phyloP scores from a whole-genome alignment of 2,329 filamentous ascomycete species.

The Cordyceps tenuipes region DNA sequence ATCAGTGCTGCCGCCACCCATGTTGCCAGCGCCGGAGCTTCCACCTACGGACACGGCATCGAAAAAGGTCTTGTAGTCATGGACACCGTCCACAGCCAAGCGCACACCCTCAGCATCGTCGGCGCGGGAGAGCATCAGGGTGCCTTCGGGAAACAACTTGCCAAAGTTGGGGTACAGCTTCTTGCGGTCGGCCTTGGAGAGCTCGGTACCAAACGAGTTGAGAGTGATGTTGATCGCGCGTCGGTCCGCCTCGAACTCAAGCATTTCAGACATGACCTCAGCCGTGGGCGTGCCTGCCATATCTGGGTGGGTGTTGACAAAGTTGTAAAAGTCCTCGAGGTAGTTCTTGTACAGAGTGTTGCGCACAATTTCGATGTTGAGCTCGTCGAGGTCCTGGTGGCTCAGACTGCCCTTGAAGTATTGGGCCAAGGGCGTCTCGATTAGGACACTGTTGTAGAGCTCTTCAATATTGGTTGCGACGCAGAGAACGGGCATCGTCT shows the following conservation, averaged over 20 bases:
- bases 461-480: slow-evolving; percentile 98
- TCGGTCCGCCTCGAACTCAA: slow-evolving; percentile 94
- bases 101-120: slow-evolving; percentile 93
- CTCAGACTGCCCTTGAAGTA: slow-evolving; percentile 97
- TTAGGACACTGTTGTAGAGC: slow-evolving; percentile 93
- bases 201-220: slow-evolving; percentile 95
- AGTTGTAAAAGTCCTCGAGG: slow-evolving; percentile 92
- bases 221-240: slow-evolving; percentile 98
- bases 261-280: slow-evolving; percentile 90
- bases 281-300: slow-evolving; percentile 82
- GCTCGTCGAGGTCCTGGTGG: slow-evolving; percentile 93
- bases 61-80: slow-evolving; percentile 93
- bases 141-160: slow-evolving; percentile 86
- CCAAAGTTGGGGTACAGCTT: slow-evolving; percentile 95
- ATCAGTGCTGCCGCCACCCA: slow-evolving; percentile 70
- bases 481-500: slow-evolving; percentile 96
- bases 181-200: slow-evolving; percentile 86
- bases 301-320: slow-evolving; percentile 83
- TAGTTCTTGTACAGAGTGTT: slow-evolving; percentile 99
- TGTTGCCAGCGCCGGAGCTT: slow-evolving; percentile 68
- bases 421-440: slow-evolving; percentile 89
- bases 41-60: slow-evolving; percentile 76
- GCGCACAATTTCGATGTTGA: slow-evolving; percentile 98
- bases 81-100: slow-evolving; percentile 84
- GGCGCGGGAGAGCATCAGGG: slow-evolving; percentile 85